These are phyloP conservation scores for Talaromyces amestolkiae DNA, from an alignment of 2,329 filamentous ascomycete genomes.

Conservation along the genomic window DNA sequence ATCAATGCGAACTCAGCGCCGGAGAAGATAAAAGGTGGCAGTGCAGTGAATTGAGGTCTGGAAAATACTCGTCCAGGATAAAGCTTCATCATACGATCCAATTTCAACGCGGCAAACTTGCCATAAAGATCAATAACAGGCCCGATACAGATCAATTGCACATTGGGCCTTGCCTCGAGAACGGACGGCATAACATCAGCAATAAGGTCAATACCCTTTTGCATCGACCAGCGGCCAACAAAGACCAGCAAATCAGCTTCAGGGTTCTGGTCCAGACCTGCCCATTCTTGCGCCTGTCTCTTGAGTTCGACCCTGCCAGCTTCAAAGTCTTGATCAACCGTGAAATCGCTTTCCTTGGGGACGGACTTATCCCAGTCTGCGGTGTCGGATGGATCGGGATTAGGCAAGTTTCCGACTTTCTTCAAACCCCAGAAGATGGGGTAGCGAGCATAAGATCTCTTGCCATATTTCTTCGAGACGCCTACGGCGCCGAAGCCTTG, in stretches of 20 bases:
- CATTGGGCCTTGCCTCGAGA: slow-evolving; percentile 58
- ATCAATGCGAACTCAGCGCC: slow-evolving; percentile 68
- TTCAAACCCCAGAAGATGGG: slow-evolving; percentile 68
- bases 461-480: slow-evolving; percentile 67
- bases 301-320: slow-evolving; percentile 53
- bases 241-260: slow-evolving; percentile 66
- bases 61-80: slow-evolving; percentile 66
- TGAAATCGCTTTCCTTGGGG: slow-evolving; percentile 49
- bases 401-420: slow-evolving; percentile 62
- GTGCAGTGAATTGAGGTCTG: slow-evolving; percentile 65
- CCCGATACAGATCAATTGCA: slow-evolving; percentile 62
- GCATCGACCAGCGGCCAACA: slow-evolving; percentile 67
- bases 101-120: slow-evolving; percentile 65
- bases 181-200: slow-evolving; percentile 65
- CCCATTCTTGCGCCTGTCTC: slow-evolving; percentile 66
- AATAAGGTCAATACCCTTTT: slow-evolving; percentile 67
- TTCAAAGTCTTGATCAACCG: slow-evolving; percentile 57
- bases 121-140: slow-evolving; percentile 67
- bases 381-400: slow-evolving; percentile 64
- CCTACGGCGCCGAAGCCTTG: slow-evolving; percentile 67
- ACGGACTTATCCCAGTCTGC: slow-evolving; percentile 59
- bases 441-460: slow-evolving; percentile 64
- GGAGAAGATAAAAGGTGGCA: slow-evolving; percentile 66
- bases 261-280: slow-evolving; percentile 60
- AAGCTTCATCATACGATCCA: slow-evolving; percentile 62